These are phyloP conservation scores for Stagonosporopsis chrysanthemi DNA, from an alignment of 2,329 filamentous ascomycete species.

Conservation along the genomic window DNA sequence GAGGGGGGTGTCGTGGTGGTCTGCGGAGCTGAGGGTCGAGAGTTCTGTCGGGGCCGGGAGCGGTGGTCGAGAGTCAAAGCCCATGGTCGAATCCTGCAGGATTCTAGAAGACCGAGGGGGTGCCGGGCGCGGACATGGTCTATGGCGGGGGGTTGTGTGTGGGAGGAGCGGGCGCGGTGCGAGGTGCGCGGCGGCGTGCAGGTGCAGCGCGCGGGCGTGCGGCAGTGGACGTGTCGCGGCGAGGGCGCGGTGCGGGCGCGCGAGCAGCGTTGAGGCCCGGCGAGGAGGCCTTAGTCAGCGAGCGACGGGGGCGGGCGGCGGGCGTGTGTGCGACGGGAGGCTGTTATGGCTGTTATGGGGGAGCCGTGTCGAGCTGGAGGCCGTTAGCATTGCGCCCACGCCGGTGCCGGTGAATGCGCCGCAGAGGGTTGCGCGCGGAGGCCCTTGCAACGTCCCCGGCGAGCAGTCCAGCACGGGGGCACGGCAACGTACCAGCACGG, in stretches of 20 bases:
- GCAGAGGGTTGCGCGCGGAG: not conserved
- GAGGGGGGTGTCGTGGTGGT: conserved; percentile 54
- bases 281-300: not conserved
- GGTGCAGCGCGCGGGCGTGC: not conserved
- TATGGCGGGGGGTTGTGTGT: conserved; percentile 4
- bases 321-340: not conserved
- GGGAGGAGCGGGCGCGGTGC: conserved; percentile 5
- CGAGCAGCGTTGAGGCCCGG: not conserved
- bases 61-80: conserved; percentile 63
- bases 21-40: conserved; percentile 68
- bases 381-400: not conserved
- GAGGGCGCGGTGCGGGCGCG: not conserved
- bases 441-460: no score
- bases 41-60: conserved; percentile 82
- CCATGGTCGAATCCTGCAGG: conserved; percentile 51
- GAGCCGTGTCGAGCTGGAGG: not conserved
- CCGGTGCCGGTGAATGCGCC: not conserved
- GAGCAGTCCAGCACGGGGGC: no score
- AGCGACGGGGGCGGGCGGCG: not conserved
- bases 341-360: not conserved
- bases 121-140: conserved; percentile 42
- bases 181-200: not conserved
- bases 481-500: not conserved
- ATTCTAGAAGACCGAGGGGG: conserved; percentile 38
- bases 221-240: not conserved